Percentiles rank a stretch among this genome's conserved stretches.
These are phyloP conservation scores for Pseudogymnoascus sp. DNA, from an alignment of 2,329 filamentous ascomycete species.

Conservation along the genomic window DNA sequence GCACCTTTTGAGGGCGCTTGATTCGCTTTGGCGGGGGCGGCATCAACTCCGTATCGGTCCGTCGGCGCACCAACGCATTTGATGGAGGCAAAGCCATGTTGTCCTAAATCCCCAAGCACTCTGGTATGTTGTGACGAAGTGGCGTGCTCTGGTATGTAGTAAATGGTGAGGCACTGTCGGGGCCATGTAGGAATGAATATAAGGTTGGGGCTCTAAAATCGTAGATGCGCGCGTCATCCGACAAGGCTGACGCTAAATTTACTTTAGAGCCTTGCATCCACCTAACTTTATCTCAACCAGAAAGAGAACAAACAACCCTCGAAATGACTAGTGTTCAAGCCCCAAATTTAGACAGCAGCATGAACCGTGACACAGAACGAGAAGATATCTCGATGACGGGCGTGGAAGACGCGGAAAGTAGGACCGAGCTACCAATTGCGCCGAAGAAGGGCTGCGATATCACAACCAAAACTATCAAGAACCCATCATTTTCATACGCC, in stretches of 20 bases:
- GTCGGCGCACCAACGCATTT: slow-evolving; percentile 55
- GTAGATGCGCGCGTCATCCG: background rate
- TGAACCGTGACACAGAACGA: background rate
- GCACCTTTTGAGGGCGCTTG: slow-evolving; percentile 77
- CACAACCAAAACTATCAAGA: slow-evolving; percentile 43
- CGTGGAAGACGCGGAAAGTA: background rate
- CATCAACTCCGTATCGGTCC: slow-evolving; percentile 66
- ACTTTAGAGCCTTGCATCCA: background rate
- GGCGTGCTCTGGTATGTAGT: background rate
- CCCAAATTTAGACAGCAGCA: background rate
- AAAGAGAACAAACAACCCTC: background rate
- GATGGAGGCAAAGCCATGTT: slow-evolving; percentile 31
- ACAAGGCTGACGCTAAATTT: slow-evolving; percentile 13
- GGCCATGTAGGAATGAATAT: background rate
- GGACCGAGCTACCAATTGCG: background rate
- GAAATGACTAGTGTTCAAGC: background rate
- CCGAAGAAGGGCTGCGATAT: slow-evolving; percentile 36
- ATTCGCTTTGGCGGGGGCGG: slow-evolving; percentile 88
- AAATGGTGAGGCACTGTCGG: background rate
- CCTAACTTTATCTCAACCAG: background rate
- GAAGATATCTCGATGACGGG: slow-evolving; percentile 3
- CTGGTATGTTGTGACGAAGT: slow-evolving; percentile 32
- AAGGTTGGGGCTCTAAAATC: slow-evolving; percentile 1
- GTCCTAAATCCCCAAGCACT: background rate
- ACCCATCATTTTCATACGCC: slow-evolving; percentile 49